Evolutionary conservation across 2,329 filamentous ascomycete genomes (phyloP), one percentile per base, ranked within the genome.

Genomic region (Epichloe glyceriae): DNA sequence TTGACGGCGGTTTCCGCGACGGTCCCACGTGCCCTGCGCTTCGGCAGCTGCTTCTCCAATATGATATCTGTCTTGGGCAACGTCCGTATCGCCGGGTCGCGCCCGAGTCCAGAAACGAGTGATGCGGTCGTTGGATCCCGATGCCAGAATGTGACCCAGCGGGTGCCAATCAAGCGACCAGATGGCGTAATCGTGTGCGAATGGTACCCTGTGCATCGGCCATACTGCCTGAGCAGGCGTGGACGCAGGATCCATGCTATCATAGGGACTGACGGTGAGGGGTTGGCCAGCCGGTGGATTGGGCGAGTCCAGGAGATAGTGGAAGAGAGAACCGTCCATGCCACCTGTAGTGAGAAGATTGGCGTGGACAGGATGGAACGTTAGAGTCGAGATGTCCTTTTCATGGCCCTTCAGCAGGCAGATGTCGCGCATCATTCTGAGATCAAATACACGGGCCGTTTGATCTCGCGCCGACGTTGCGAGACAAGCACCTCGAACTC

Each of bases 151-250:
- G 63, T 98, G 93, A 30, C 93, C 93, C 0, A 97, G 76, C 0
- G 93, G 93, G 64, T 98, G 93, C 90, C 93, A 98, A 70, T 96
- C 90, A 47, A 98, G 78, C 17, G 90, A 95, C 93, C 93, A 98
- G 56, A 98, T 93, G 17, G 89, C 88, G 64, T 90, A 94, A 58
- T 95, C 87, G 65, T 98, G 93, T 0, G 93, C 93, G 62, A 84
- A 91, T 7, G 86, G 81, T 34, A 96, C 71, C 61, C 82, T 85
- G 71, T 97, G 91, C 3, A 89, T 88, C 2, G 93, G 93, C 64
- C 88, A 88, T 54, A 98, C 87, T n/a, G 88, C 86, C 66, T 96
- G 91, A 0, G 88, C 82, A 0, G 89, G 83, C 0, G 88, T 85
- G 46, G 85, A 87, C 22, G 79, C 69, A 5, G 88, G 88, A 60